phyloP scores from a whole-genome alignment of 768 basidiomycete genomes.

The Suillus subluteus region DNA sequence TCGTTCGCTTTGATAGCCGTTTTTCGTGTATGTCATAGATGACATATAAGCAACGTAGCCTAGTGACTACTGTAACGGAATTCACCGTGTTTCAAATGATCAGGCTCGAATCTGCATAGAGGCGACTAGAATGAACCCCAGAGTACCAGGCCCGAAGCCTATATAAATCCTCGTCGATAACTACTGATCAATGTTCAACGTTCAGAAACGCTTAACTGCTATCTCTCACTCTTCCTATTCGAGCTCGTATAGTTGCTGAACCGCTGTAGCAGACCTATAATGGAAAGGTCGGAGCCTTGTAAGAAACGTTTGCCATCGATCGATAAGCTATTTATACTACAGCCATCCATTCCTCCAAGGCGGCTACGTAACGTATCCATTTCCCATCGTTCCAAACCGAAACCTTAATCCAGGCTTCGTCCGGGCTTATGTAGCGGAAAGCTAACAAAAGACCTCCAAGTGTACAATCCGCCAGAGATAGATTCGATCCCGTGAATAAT shows the following conservation, averaged over 20 bases:
- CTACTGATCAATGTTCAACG: not conserved
- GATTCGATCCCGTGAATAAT: constrained; percentile 26
- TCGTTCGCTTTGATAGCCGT: not conserved
- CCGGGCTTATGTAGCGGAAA: constrained; percentile 27
- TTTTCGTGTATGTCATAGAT: not conserved
- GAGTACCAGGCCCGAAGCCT: not conserved
- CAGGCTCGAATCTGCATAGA: not conserved
- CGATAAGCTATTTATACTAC: not conserved
- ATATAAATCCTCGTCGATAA: not conserved
- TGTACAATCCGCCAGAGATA: constrained; percentile 32
- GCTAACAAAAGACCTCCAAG: constrained; percentile 29
- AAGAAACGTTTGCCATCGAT: not conserved
- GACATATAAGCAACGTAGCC: not conserved
- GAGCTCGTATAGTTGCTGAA: not conserved
- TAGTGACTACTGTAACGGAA: not conserved
- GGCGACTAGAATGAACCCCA: not conserved
- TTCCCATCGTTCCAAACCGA: constrained; percentile 30
- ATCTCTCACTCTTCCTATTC: not conserved
- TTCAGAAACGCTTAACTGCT: not conserved
- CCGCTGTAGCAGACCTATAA: not conserved
- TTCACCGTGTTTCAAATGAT: not conserved
- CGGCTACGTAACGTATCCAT: constrained; percentile 29
- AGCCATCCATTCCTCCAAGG: constrained; percentile 25
- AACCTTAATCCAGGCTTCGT: constrained; percentile 31
- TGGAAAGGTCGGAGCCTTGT: not conserved